These are phyloP conservation scores for Batkoa obscura DNA, from an alignment of 371 early-diverging fungal genomes.

Conservation along the genomic window DNA sequence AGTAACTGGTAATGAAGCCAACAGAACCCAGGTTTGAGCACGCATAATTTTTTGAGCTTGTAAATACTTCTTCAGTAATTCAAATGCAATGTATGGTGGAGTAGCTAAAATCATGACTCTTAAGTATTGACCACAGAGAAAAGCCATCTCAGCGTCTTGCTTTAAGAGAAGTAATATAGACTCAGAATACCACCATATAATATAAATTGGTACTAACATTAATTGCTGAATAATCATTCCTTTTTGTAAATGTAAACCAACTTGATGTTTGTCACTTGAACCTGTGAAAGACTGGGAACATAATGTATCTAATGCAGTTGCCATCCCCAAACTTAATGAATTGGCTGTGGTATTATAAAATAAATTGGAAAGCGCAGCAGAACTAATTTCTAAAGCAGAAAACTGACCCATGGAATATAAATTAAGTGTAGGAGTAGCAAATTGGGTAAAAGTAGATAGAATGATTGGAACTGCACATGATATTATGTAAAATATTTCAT, in stretches of 20 bases:
- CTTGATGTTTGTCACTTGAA: conserved; percentile 34
- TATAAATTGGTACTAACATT: conserved; percentile 43
- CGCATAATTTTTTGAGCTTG: conserved; percentile 70
- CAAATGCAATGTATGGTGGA: conserved; percentile 52
- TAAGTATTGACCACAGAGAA: conserved; percentile 33
- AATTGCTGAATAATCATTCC: conserved; percentile 44
- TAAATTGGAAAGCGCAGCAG: conserved; percentile 9
- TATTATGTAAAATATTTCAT: background rate
- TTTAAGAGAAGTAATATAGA: conserved; percentile 26
- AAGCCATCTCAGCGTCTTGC: conserved; percentile 27
- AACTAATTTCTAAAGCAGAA: conserved; percentile 1
- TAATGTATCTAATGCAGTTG: conserved; percentile 72
- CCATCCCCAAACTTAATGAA: conserved; percentile 54
- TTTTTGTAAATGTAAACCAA: conserved; percentile 68
- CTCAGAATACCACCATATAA: conserved; percentile 51
- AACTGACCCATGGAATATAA: background rate
- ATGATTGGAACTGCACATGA: background rate
- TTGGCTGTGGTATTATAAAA: conserved; percentile 67
- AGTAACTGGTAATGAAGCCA: conserved; percentile 53
- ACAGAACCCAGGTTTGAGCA: conserved; percentile 46
- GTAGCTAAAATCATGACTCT: conserved; percentile 43
- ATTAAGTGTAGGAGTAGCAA: background rate
- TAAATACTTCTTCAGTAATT: conserved; percentile 57
- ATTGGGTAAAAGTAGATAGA: background rate
- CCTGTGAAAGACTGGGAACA: conserved; percentile 75